A percentile compares a stretch with the other conserved stretches of the same genome.
These are phyloP conservation scores for Pseudoscleropodium purum DNA, from an alignment of 225 moss, liverwort and hornwort genomes.

Conservation along the genomic window DNA sequence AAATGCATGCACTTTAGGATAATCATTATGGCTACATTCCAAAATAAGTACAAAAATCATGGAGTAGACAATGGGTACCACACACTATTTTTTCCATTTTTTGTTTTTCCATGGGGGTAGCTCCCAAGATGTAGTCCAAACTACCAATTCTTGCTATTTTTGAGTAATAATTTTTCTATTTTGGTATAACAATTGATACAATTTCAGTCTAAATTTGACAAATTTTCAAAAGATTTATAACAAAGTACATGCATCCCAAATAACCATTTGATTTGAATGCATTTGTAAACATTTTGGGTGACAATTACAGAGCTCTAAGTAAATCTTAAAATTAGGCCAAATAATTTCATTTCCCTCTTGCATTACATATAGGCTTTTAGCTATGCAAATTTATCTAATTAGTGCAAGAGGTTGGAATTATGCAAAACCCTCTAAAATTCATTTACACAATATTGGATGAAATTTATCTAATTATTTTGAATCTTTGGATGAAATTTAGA, in stretches of 20 bases:
- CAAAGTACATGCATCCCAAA: neutral
- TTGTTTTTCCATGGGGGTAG: neutral
- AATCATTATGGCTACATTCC: neutral
- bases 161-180: neutral
- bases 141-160: neutral
- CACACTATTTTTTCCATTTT: neutral
- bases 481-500: neutral
- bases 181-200: neutral
- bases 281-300: neutral
- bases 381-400: neutral
- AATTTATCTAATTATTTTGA: neutral
- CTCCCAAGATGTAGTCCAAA: neutral
- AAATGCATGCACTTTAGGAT: neutral
- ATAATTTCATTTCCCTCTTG: neutral
- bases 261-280: neutral
- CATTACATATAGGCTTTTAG: neutral
- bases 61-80: accelerated
- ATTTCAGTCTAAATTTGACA: neutral
- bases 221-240: neutral
- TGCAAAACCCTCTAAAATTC: neutral
- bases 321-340: neutral
- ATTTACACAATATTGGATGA: neutral
- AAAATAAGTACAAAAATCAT: neutral
- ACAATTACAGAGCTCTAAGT: neutral
- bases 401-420: neutral